A percentile compares a stretch with the other conserved stretches of the same genome.
phyloP scores from a whole-genome alignment of 2,329 filamentous ascomycete genomes.

The Huntiella bhutanensis region DNA sequence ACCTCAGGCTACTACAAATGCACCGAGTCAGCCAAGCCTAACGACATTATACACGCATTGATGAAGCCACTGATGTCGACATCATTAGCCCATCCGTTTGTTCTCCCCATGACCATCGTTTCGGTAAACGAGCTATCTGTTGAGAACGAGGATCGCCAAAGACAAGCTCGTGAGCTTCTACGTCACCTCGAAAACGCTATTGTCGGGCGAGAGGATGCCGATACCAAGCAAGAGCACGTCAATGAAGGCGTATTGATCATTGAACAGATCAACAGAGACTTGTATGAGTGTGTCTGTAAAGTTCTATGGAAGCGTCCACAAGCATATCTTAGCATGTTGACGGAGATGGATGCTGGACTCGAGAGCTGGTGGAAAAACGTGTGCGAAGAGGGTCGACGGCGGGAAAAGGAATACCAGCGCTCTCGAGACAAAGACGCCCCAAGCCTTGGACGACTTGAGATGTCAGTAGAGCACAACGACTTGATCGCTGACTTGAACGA shows the following conservation, averaged over 20 bases:
- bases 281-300: conserved; percentile 44
- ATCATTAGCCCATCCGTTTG: conserved; percentile 36
- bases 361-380: conserved; percentile 20
- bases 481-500: conserved; percentile 22
- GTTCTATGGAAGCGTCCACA: conserved; percentile 45
- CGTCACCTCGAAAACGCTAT: conserved; percentile 41
- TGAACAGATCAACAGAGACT: conserved; percentile 39
- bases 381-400: not conserved
- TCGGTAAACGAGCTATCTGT: conserved; percentile 37
- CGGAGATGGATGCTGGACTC: conserved; percentile 31
- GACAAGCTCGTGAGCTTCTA: conserved; percentile 42
- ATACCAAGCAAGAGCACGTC: conserved; percentile 35
- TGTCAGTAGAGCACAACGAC: conserved; percentile 9
- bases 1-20: conserved; percentile 45
- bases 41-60: conserved; percentile 28
- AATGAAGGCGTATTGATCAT: conserved; percentile 31
- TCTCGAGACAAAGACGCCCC: not conserved
- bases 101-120: conserved; percentile 39
- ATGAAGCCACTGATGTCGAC: conserved; percentile 24
- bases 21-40: conserved; percentile 28
- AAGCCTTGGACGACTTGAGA: not conserved
- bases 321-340: conserved; percentile 36
- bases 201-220: conserved; percentile 40
- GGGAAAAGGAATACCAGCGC: not conserved
- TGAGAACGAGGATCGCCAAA: conserved; percentile 40